Percentiles rank a stretch among this genome's conserved stretches.
Evolutionary conservation across 345 rosid genomes (phyloP).

Genomic region (Balakata baccata): DNA sequence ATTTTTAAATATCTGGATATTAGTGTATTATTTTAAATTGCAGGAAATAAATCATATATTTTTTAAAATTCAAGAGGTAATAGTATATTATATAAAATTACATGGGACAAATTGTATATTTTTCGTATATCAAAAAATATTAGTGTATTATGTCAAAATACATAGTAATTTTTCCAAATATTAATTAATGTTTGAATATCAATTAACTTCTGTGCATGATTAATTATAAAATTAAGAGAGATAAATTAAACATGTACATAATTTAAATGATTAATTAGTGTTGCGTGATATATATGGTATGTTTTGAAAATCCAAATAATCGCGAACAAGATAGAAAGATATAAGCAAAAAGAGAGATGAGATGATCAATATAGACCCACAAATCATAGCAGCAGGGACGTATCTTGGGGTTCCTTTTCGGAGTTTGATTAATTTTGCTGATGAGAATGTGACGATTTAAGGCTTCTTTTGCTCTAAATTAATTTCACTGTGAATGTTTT

Average conservation of each 20-base stretch:
- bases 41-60: too few species aligned
- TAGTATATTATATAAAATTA: too few species aligned
- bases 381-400: neutral
- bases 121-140: too few species aligned
- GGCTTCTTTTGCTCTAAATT: neutral
- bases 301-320: neutral
- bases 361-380: conserved; percentile 3
- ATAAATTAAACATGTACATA: neutral
- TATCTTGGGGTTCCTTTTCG: neutral
- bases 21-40: too few species aligned
- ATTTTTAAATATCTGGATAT: too few species aligned
- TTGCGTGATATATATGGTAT: conserved; percentile 6
- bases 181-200: too few species aligned
- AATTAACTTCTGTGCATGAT: neutral
- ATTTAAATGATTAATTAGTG: neutral
- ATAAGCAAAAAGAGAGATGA: neutral
- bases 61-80: too few species aligned
- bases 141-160: too few species aligned
- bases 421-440: neutral
- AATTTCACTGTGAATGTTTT: neutral
- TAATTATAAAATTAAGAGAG: neutral
- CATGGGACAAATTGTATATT: too few species aligned
- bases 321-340: neutral
- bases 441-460: neutral
- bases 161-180: too few species aligned